These are phyloP conservation scores for Astraeus odoratus DNA, from an alignment of 768 basidiomycete species.

Conservation along the genomic window DNA sequence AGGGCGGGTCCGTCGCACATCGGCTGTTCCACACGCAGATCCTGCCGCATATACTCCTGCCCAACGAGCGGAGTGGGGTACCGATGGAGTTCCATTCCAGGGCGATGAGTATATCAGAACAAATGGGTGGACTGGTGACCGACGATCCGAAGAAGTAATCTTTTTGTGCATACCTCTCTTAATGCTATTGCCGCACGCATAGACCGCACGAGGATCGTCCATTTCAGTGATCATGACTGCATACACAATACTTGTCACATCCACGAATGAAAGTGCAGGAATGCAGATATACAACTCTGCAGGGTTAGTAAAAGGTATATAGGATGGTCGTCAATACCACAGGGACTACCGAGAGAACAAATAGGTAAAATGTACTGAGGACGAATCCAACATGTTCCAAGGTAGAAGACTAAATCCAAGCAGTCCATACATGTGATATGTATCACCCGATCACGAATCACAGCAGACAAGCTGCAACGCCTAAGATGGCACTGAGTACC, in stretches of 20 bases:
- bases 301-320: neutral
- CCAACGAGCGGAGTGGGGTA: slow-evolving; percentile 20
- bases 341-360: neutral
- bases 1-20: slow-evolving; percentile 30
- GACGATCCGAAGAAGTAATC: neutral
- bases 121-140: slow-evolving; percentile 26
- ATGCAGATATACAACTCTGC: no score
- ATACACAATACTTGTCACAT: no score
- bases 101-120: slow-evolving; percentile 22
- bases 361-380: neutral
- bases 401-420: neutral
- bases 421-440: slow-evolving; percentile 5
- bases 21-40: slow-evolving; percentile 30
- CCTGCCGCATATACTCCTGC: slow-evolving; percentile 26
- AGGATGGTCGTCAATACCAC: neutral
- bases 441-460: slow-evolving; percentile 2
- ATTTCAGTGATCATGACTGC: no score
- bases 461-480: slow-evolving; percentile 11
- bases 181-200: neutral
- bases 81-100: slow-evolving; percentile 25
- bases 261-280: no score
- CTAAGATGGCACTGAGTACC: slow-evolving; percentile 7
- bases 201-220: neutral
- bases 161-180: neutral
- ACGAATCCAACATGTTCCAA: neutral